These are phyloP conservation scores for Cryptosporidium andersoni DNA, from an alignment of 169 alveolate species.

Conservation along the genomic window DNA sequence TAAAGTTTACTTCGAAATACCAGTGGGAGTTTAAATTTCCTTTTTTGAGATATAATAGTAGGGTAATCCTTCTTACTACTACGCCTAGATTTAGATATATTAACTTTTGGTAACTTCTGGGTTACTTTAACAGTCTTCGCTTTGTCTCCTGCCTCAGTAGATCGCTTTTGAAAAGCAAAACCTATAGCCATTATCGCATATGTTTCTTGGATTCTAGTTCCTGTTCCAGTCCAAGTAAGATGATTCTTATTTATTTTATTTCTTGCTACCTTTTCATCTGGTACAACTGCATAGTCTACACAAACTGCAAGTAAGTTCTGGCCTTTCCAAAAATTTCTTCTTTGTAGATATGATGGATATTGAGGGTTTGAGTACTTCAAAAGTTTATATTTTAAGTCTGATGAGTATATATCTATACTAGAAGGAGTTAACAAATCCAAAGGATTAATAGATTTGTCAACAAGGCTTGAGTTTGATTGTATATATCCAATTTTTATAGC, in stretches of 20 bases:
- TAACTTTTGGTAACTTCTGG: slow-evolving; percentile 14
- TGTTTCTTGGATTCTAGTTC: slow-evolving; percentile 11
- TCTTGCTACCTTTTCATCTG: neutral
- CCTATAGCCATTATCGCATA: slow-evolving; percentile 49
- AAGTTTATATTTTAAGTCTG: neutral
- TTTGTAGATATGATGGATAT: slow-evolving; percentile 40
- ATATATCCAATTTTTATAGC: slow-evolving; percentile 45
- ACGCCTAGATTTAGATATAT: neutral
- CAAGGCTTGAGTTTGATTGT: slow-evolving; percentile 2
- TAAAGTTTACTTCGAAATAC: too few relatives aligned
- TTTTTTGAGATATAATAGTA: too few relatives aligned
- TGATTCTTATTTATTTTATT: neutral
- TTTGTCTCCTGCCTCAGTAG: neutral
- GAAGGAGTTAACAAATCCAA: slow-evolving; percentile 20
- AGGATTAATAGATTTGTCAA: neutral
- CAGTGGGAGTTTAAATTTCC: too few relatives aligned
- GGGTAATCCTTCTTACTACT: too few relatives aligned
- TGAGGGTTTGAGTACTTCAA: slow-evolving; percentile 44
- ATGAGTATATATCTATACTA: slow-evolving; percentile 34
- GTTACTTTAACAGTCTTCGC: slow-evolving; percentile 12
- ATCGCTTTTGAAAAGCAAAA: slow-evolving; percentile 26
- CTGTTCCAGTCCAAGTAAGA: slow-evolving; percentile 51
- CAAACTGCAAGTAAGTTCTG: slow-evolving; percentile 48
- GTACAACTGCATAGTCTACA: slow-evolving; percentile 41
- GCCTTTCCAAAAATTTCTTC: slow-evolving; percentile 29